These are phyloP conservation scores for Claviceps capensis DNA, from an alignment of 2,329 filamentous ascomycete genomes.

Conservation along the genomic window DNA sequence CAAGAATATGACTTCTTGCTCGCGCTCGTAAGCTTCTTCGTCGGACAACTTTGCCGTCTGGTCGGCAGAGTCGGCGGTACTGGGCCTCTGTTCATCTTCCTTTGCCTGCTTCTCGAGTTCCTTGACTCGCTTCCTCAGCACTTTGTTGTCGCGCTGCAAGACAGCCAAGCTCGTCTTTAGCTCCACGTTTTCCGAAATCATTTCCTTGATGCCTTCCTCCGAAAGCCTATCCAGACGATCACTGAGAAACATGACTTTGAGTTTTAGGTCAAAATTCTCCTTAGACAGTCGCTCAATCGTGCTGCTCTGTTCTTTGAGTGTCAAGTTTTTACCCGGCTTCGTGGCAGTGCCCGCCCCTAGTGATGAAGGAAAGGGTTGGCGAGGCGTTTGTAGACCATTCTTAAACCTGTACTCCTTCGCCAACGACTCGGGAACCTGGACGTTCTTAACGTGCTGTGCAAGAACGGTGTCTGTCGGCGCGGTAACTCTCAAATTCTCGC, in stretches of 20 bases:
- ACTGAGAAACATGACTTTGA: conserved; percentile 94
- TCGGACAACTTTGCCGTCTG: conserved; percentile 42
- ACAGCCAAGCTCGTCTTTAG: conserved; percentile 82
- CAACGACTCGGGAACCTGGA: conserved; percentile 80
- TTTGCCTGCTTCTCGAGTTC: conserved; percentile 73
- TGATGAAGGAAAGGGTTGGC: conserved; percentile 32
- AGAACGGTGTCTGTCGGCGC: conserved; percentile 80
- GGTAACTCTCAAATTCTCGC: conserved; percentile 32
- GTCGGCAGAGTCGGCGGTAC: conserved; percentile 48
- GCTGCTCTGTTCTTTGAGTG: conserved; percentile 91
- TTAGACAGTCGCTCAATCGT: conserved; percentile 94
- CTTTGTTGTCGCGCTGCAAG: conserved; percentile 80
- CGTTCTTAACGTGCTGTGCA: conserved; percentile 74
- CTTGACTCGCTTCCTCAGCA: conserved; percentile 64
- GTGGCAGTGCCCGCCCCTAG: conserved; percentile 29
- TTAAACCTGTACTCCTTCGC: conserved; percentile 75
- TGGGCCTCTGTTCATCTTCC: conserved; percentile 48
- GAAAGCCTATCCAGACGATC: conserved; percentile 86
- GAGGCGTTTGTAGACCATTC: conserved; percentile 47
- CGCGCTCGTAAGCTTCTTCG: conserved; percentile 52
- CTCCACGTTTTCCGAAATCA: conserved; percentile 95
- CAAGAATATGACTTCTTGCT: conserved; percentile 76
- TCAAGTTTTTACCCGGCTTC: conserved; percentile 57
- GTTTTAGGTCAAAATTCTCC: conserved; percentile 94
- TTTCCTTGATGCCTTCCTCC: conserved; percentile 92